Evolutionary conservation across 2,329 filamentous ascomycete species (phyloP).

Genomic region (Cladosporium austrohemisphaericum): DNA sequence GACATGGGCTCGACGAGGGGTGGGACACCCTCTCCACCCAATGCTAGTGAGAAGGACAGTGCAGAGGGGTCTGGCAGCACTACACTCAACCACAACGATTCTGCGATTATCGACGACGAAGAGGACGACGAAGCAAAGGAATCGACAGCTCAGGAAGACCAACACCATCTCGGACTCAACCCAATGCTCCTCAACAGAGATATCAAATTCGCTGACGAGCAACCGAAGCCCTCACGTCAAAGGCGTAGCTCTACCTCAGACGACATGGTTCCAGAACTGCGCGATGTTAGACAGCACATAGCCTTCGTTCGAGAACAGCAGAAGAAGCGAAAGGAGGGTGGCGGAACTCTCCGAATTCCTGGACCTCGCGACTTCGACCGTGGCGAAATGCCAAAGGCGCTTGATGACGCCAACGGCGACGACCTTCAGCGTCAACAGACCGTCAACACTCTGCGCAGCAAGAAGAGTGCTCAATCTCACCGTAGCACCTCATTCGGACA

Average conservation of each 20-base stretch:
- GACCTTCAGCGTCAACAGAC: conserved; percentile 27
- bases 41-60: conserved; percentile 4
- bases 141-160: background rate
- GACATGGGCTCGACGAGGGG: conserved; percentile 27
- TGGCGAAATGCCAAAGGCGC: conserved; percentile 65
- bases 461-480: conserved; percentile 19
- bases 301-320: conserved; percentile 83
- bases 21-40: conserved; percentile 7
- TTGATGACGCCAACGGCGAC: conserved; percentile 47
- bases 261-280: conserved; percentile 52
- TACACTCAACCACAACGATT: background rate
- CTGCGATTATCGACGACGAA: conserved; percentile 12
- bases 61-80: background rate
- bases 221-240: conserved; percentile 36
- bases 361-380: conserved; percentile 86
- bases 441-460: conserved; percentile 22
- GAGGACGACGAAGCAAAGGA: background rate
- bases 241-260: conserved; percentile 37
- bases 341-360: conserved; percentile 78
- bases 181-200: conserved; percentile 36
- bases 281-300: conserved; percentile 65
- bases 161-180: conserved; percentile 27
- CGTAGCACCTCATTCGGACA: conserved; percentile 21
- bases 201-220: conserved; percentile 67
- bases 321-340: conserved; percentile 58